phyloP scores from a whole-genome alignment of 1,284 basidiomycete species.

The Paramarasmius palmivorus region DNA sequence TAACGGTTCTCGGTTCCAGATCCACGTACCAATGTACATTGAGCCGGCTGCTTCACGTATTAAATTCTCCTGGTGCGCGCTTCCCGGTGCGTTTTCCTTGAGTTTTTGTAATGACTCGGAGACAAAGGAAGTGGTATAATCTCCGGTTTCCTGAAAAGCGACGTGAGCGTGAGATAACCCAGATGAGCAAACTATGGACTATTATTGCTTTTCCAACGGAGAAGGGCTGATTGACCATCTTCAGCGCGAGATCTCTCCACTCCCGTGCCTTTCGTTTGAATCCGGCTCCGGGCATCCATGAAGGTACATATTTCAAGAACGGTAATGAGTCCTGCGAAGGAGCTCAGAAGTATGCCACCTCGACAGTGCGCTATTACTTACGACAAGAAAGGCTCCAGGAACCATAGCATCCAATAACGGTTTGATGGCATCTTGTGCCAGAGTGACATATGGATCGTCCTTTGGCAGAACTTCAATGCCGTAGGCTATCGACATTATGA shows the following conservation, averaged over 20 bases:
- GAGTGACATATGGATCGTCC: neutral
- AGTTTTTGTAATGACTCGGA: neutral
- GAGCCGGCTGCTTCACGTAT: too few species aligned
- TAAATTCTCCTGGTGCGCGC: too few species aligned
- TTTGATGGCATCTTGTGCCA: neutral
- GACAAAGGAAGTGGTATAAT: neutral
- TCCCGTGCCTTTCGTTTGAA: neutral
- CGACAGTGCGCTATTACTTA: too few species aligned
- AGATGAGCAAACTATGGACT: too few species aligned
- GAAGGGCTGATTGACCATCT: conserved; percentile 1
- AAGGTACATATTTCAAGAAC: neutral
- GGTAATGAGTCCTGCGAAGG: neutral
- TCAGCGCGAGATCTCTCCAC: neutral
- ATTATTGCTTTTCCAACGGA: neutral
- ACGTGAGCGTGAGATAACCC: too few species aligned
- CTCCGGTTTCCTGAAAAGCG: neutral
- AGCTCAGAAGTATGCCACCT: too few species aligned
- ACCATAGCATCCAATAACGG: neutral
- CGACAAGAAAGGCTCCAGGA: neutral
- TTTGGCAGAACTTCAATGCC: neutral
- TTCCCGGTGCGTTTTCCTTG: neutral
- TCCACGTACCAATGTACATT: too few species aligned
- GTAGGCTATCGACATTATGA: neutral
- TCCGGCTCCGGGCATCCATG: conserved; percentile 7
- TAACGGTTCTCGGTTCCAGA: too few species aligned